These are phyloP conservation scores for Colletotrichum sp. DNA, from an alignment of 2,329 filamentous ascomycete species.

Conservation along the genomic window DNA sequence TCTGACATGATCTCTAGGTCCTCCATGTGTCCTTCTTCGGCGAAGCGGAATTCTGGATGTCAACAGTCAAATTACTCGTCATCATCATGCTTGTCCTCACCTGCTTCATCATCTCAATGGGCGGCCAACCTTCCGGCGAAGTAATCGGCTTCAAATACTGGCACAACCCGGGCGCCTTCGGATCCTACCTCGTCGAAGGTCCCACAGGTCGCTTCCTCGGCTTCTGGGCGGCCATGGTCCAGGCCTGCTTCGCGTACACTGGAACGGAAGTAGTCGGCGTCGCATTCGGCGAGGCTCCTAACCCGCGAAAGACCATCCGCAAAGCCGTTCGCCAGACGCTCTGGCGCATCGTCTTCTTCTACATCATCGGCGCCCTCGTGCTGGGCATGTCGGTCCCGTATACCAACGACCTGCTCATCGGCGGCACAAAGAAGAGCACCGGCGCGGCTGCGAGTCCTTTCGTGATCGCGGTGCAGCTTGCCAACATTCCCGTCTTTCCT, in stretches of 20 bases:
- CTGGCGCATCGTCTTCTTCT: constrained; percentile 28
- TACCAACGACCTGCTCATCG: constrained; percentile 17
- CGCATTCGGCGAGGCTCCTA: constrained; percentile 61
- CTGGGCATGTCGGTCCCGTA: constrained; percentile 30
- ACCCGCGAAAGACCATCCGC: constrained; percentile 27
- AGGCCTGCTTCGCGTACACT: constrained; percentile 43
- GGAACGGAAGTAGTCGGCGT: constrained; percentile 79
- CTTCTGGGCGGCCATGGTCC: constrained; percentile 40
- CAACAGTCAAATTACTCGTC: constrained; percentile 47
- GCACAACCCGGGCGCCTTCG: constrained; percentile 47
- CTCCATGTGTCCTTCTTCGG: constrained; percentile 46
- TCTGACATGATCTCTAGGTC: constrained; percentile 6
- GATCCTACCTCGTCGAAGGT: constrained; percentile 36
- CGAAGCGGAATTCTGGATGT: constrained; percentile 54
- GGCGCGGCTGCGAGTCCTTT: constrained; percentile 33
- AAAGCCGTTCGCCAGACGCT: constrained; percentile 27
- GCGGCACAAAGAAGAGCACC: constrained; percentile 1
- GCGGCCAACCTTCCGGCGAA: constrained; percentile 39
- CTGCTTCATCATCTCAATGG: constrained; percentile 42
- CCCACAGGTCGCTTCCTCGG: constrained; percentile 42
- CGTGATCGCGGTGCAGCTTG: constrained; percentile 25
- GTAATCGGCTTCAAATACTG: constrained; percentile 49
- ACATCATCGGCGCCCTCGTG: constrained; percentile 25
- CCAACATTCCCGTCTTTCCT: constrained; percentile 23
- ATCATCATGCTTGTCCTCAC: constrained; percentile 43